Conservation (phyloP, 768 basidiomycete species). For the Termitomyces sp. region DNA sequence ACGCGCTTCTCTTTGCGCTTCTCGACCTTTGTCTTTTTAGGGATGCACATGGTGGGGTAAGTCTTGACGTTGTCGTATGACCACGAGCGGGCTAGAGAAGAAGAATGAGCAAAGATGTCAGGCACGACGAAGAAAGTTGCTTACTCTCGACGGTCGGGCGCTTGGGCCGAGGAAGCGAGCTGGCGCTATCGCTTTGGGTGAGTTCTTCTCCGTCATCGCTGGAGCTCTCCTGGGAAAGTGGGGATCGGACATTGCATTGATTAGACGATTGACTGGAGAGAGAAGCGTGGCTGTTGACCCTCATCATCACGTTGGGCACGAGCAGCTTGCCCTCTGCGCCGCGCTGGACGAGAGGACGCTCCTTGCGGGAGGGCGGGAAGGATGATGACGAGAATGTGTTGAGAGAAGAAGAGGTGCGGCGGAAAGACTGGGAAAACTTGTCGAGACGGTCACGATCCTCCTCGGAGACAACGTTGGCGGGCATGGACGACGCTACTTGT, state of each 20-base stretch:
- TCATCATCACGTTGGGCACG: constrained; percentile 41
- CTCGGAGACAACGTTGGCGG: constrained; percentile 13
- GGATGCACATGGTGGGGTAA: constrained; percentile 60
- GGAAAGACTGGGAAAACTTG: constrained; percentile 55
- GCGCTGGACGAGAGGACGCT: constrained; percentile 53
- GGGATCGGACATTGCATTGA: constrained; percentile 27
- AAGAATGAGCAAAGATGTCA: constrained; percentile 6
- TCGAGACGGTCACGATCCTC: constrained; percentile 43
- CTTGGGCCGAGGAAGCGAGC: constrained; percentile 24
- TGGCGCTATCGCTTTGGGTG: constrained; percentile 16
- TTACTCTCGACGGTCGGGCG: constrained; percentile 53
- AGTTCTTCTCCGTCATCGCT: constrained; percentile 27
- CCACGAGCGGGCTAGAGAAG: constrained; percentile 60
- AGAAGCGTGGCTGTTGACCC: constrained; percentile 32
- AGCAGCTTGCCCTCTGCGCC: constrained; percentile 66
- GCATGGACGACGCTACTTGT: constrained; percentile 7
- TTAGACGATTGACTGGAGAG: constrained; percentile 30
- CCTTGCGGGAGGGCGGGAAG: constrained; percentile 36
- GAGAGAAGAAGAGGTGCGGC: constrained; percentile 44
- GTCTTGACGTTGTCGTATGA: constrained; percentile 73
- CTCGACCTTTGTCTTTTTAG: constrained; percentile 45
- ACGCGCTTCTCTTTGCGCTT: constrained; percentile 49
- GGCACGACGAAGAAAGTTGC: constrained; percentile 19
- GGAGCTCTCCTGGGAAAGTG: constrained; percentile 26
- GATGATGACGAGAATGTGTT: constrained; percentile 34